Conservation (phyloP, 768 basidiomycete genomes). For the Saitozyma podzolica region DNA sequence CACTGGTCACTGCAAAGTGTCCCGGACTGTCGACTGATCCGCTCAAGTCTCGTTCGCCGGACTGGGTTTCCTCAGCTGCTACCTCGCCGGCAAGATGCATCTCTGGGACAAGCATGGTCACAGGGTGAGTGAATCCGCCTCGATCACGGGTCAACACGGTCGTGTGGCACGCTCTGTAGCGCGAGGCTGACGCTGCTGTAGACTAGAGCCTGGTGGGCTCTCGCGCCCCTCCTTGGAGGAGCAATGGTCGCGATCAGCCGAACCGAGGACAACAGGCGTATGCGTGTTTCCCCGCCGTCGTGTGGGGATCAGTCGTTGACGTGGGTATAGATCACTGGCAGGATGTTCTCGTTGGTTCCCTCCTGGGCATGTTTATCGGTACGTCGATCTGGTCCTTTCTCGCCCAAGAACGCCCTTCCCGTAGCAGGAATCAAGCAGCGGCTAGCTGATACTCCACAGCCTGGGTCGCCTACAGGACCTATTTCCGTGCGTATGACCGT, state of each 20-base stretch:
- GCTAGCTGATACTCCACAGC: constrained; percentile 16
- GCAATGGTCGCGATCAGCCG: constrained; percentile 61
- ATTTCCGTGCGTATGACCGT: constrained; percentile 41
- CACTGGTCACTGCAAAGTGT: not conserved
- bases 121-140: constrained; percentile 30
- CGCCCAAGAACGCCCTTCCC: no score
- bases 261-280: constrained; percentile 88
- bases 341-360: constrained; percentile 77
- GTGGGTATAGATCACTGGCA: constrained; percentile 76
- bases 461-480: constrained; percentile 49
- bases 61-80: constrained; percentile 81
- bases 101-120: constrained; percentile 80
- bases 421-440: no score
- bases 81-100: constrained; percentile 88
- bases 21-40: constrained; percentile 4
- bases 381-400: constrained; percentile 53
- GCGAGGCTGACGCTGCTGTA: constrained; percentile 3
- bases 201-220: constrained; percentile 69
- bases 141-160: not conserved
- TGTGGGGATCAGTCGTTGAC: not conserved
- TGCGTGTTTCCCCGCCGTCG: constrained; percentile 41
- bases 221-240: constrained; percentile 75
- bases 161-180: no score
- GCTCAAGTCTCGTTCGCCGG: constrained; percentile 84
- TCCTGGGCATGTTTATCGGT: constrained; percentile 70